Conservation (phyloP, 2,329 filamentous ascomycete species). For the Neoascochyta sp. region DNA sequence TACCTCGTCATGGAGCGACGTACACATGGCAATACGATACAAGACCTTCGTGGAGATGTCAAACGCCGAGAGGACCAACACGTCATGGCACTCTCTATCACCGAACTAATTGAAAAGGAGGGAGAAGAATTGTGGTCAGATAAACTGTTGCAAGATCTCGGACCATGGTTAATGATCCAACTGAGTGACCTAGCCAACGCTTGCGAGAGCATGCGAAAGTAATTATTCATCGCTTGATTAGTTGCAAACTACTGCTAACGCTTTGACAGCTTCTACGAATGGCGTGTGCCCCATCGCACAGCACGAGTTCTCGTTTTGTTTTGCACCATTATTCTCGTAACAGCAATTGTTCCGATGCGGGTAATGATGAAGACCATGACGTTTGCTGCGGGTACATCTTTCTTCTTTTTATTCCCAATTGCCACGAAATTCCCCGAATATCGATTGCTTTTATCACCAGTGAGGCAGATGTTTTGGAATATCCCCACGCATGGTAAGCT, state of each 20-base stretch:
- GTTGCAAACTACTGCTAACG: constrained; percentile 1
- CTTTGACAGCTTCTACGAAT: constrained; percentile 36
- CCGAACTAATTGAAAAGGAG: constrained; percentile 38
- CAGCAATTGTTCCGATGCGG: constrained; percentile 20
- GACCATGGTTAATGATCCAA: constrained; percentile 37
- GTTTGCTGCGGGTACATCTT: constrained; percentile 26
- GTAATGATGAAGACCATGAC: constrained; percentile 29
- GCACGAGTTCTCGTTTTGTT: constrained; percentile 22
- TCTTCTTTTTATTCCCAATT: constrained; percentile 37
- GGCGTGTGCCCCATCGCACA: constrained; percentile 30
- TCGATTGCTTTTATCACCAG: constrained; percentile 34
- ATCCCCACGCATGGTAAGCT: constrained; percentile 34
- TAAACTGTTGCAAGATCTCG: constrained; percentile 20
- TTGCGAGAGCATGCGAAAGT: constrained; percentile 36
- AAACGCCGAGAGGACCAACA: constrained; percentile 30
- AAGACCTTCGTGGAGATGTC: constrained; percentile 30
- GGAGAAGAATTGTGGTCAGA: constrained; percentile 38
- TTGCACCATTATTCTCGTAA: constrained; percentile 15
- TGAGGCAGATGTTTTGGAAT: constrained; percentile 37
- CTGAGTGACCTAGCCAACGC: constrained; percentile 35
- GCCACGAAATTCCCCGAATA: constrained; percentile 34
- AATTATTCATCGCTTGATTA: not conserved
- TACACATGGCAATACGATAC: constrained; percentile 16
- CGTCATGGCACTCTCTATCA: constrained; percentile 29
- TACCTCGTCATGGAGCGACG: constrained; percentile 24